Conservation (phyloP, 805 yeast species). For the Wickerhamomyces chaumierensis region DNA sequence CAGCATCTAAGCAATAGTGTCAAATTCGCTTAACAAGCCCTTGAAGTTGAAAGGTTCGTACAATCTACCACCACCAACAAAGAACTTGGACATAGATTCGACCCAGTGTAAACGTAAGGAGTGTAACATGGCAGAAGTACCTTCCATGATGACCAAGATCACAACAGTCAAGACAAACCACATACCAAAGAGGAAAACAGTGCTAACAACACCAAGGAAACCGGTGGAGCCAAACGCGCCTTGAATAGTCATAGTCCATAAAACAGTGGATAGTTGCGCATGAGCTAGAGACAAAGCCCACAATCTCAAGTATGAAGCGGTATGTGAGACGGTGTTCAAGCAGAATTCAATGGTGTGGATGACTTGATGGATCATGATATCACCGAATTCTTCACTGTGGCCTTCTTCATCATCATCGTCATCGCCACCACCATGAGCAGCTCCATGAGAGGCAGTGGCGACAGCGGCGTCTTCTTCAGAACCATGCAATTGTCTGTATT, state of each 20-base stretch:
- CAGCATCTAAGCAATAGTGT: background rate
- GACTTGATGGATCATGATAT: slow-evolving; percentile 93
- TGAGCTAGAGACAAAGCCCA: slow-evolving; percentile 99
- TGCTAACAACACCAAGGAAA: slow-evolving; percentile 58
- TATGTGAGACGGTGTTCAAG: slow-evolving; percentile 92
- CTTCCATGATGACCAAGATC: slow-evolving; percentile 93
- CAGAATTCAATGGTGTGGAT: slow-evolving; percentile 98
- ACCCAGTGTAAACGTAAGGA: slow-evolving; percentile 98
- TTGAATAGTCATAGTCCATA: slow-evolving; percentile 92
- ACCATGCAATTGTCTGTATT: slow-evolving; percentile 17
- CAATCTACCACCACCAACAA: slow-evolving; percentile 90
- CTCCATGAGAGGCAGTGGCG: too few species aligned
- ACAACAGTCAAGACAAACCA: slow-evolving; percentile 91
- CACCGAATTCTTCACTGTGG: slow-evolving; percentile 71
- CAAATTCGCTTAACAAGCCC: slow-evolving; percentile 8
- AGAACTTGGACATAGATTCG: slow-evolving; percentile 96
- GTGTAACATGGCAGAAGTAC: slow-evolving; percentile 98
- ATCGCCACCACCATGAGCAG: slow-evolving; percentile 36
- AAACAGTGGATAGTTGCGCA: slow-evolving; percentile 87
- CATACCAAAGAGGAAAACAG: slow-evolving; percentile 77
- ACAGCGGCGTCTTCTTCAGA: slow-evolving; percentile 34
- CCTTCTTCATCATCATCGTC: slow-evolving; percentile 27
- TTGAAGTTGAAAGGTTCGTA: slow-evolving; percentile 78
- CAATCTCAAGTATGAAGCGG: slow-evolving; percentile 91
- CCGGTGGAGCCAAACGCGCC: slow-evolving; percentile 53